These are phyloP conservation scores for Coemansia sp. DNA, from an alignment of 192 early-diverging fungal species.

Conservation along the genomic window DNA sequence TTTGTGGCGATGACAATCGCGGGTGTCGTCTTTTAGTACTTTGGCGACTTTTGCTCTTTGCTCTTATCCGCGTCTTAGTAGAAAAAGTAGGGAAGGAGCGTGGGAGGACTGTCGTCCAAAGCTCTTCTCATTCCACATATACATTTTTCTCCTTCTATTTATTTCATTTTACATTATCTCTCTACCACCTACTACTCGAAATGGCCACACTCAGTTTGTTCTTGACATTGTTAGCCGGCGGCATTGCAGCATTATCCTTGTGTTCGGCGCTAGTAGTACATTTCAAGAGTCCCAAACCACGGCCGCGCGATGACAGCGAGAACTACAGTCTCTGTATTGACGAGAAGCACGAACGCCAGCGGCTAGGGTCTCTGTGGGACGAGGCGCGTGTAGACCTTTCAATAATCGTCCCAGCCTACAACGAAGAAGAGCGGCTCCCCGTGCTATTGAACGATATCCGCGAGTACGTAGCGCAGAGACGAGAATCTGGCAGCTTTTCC, in stretches of 20 bases:
- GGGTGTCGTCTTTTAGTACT: neutral
- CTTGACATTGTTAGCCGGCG: constrained; percentile 7
- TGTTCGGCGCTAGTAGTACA: constrained; percentile 36
- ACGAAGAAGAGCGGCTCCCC: constrained; percentile 82
- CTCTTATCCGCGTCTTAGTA: neutral
- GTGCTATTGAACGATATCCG: constrained; percentile 82
- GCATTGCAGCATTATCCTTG: constrained; percentile 11
- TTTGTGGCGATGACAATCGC: neutral
- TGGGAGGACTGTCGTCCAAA: neutral
- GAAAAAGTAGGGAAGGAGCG: neutral
- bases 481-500: constrained; percentile 51
- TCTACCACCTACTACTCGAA: neutral
- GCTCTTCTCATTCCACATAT: neutral
- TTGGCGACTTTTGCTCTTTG: too few species aligned
- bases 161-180: too few species aligned
- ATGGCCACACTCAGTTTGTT: constrained; percentile 11
- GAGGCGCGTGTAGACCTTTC: constrained; percentile 60
- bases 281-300: constrained; percentile 46
- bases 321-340: constrained; percentile 47
- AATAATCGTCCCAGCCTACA: constrained; percentile 88
- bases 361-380: constrained; percentile 24
- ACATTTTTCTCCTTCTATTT: neutral
- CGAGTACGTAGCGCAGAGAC: constrained; percentile 60
- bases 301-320: constrained; percentile 49
- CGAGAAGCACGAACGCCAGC: constrained; percentile 36